A percentile compares a stretch with the other conserved stretches of the same genome.
These are phyloP conservation scores for Kalmusia sp. DNA, from an alignment of 2,329 filamentous ascomycete species.

Conservation along the genomic window DNA sequence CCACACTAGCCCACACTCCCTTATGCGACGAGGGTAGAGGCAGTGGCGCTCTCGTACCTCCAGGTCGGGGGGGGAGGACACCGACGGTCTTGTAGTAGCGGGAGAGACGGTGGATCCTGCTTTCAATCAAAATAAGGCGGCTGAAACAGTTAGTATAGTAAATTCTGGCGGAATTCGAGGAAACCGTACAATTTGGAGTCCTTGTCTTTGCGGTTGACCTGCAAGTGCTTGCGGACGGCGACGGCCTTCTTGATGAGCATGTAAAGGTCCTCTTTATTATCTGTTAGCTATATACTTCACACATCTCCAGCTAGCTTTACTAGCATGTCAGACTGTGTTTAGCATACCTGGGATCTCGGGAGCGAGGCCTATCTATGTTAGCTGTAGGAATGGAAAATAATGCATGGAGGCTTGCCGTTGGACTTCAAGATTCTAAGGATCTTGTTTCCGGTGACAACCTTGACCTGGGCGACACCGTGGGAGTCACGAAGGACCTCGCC, in stretches of 20 bases:
- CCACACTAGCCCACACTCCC: slow-evolving; percentile 43
- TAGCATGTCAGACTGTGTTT: too few relatives aligned
- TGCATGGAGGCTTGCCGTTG: slow-evolving; percentile 72
- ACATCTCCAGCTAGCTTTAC: too few relatives aligned
- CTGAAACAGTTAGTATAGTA: slow-evolving; percentile 22
- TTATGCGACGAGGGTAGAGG: slow-evolving; percentile 57
- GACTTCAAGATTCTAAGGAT: slow-evolving; percentile 99
- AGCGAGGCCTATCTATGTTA: slow-evolving; percentile 88
- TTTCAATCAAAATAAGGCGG: slow-evolving; percentile 99
- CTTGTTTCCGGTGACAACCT: slow-evolving; percentile 86
- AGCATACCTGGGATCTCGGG: too few relatives aligned
- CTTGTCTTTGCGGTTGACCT: slow-evolving; percentile 99
- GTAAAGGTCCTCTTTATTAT: slow-evolving; percentile 99
- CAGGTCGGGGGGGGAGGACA: slow-evolving; percentile 86
- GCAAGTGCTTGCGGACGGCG: slow-evolving; percentile 96
- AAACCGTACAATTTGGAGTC: slow-evolving; percentile 84
- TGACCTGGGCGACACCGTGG: slow-evolving; percentile 98
- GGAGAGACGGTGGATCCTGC: slow-evolving; percentile 98
- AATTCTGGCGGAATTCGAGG: background rate
- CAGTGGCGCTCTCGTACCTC: slow-evolving; percentile 98
- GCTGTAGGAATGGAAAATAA: slow-evolving; percentile 50
- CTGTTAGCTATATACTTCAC: slow-evolving; percentile 1
- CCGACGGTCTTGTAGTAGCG: slow-evolving; percentile 99
- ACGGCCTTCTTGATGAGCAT: slow-evolving; percentile 99
- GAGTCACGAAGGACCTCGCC: slow-evolving; percentile 98